These are phyloP conservation scores for Fusarium floridanum DNA, from an alignment of 2,329 filamentous ascomycete species.

Conservation along the genomic window DNA sequence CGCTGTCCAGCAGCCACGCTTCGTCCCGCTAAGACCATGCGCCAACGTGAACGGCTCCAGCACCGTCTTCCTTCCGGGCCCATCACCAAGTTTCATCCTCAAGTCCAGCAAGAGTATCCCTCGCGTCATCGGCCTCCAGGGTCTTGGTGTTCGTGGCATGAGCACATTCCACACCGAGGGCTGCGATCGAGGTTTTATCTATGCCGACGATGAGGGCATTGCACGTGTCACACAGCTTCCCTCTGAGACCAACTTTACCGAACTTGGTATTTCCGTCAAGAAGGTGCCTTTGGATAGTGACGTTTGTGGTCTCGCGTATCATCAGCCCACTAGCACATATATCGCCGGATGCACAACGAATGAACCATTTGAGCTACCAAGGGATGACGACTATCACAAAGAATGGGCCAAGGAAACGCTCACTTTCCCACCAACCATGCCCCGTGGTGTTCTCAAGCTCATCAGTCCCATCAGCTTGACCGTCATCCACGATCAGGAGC, in stretches of 20 bases:
- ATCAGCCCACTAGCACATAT: slow-evolving; percentile 80
- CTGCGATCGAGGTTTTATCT: slow-evolving; percentile 86
- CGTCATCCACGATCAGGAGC: slow-evolving; percentile 79
- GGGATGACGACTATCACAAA: slow-evolving; percentile 85
- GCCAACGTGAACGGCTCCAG: slow-evolving; percentile 81
- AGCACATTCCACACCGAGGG: slow-evolving; percentile 81
- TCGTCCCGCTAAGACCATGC: slow-evolving; percentile 69
- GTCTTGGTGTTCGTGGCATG: slow-evolving; percentile 76
- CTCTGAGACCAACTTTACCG: slow-evolving; percentile 73
- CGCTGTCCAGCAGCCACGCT: slow-evolving; percentile 59
- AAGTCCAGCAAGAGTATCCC: slow-evolving; percentile 84
- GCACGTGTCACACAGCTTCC: slow-evolving; percentile 82
- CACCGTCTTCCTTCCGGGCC: slow-evolving; percentile 84
- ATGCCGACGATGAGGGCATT: slow-evolving; percentile 79
- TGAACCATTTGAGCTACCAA: slow-evolving; percentile 84
- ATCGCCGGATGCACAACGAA: slow-evolving; percentile 77
- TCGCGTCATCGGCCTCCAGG: slow-evolving; percentile 79
- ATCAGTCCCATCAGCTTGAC: slow-evolving; percentile 83
- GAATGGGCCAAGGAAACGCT: slow-evolving; percentile 83
- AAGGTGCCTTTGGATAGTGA: slow-evolving; percentile 80
- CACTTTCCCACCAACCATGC: slow-evolving; percentile 73
- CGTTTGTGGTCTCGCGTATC: slow-evolving; percentile 80
- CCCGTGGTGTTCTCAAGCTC: slow-evolving; percentile 81
- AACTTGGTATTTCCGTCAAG: slow-evolving; percentile 80
- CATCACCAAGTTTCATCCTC: slow-evolving; percentile 83